phyloP scores from a whole-genome alignment of 1,284 basidiomycete genomes.

The Hemileia vastatrix region DNA sequence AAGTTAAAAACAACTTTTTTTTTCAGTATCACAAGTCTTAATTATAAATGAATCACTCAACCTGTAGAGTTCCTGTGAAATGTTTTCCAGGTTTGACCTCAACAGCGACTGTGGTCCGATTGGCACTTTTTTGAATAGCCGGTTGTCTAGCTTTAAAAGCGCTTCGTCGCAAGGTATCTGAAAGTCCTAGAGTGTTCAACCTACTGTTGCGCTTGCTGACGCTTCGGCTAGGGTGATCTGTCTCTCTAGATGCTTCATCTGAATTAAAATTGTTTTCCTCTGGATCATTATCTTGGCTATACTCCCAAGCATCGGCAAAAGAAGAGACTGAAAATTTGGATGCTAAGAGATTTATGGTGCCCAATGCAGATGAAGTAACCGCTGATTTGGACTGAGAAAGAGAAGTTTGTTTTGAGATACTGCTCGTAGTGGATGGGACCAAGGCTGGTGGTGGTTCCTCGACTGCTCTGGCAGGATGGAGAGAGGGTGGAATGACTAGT shows the following conservation, averaged over 20 bases:
- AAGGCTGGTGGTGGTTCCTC: conserved; percentile 12
- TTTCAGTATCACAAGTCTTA: conserved; percentile 23
- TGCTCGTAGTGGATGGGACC: neutral
- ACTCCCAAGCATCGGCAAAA: conserved; percentile 89
- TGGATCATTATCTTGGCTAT: conserved; percentile 51
- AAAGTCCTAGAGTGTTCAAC: conserved; percentile 49
- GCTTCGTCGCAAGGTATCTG: conserved; percentile 10
- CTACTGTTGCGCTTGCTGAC: conserved; percentile 52
- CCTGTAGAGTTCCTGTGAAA: conserved; percentile 62
- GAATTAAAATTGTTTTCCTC: conserved; percentile 70
- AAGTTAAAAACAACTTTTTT: too few species aligned
- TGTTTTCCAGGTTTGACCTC: conserved; percentile 69
- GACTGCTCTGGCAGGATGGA: conserved; percentile 42
- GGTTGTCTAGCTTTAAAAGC: conserved; percentile 31
- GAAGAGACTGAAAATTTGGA: conserved; percentile 69
- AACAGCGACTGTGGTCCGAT: conserved; percentile 71
- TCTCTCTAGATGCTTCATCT: conserved; percentile 43
- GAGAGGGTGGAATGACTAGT: conserved; percentile 60
- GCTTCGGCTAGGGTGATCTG: conserved; percentile 48
- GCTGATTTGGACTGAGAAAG: neutral
- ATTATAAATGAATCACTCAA: conserved; percentile 45
- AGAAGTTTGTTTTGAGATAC: conserved; percentile 4
- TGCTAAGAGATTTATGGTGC: conserved; percentile 65
- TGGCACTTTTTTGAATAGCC: conserved; percentile 71
- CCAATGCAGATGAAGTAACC: conserved; percentile 51